A percentile compares a stretch with the other conserved stretches of the same genome.
These are phyloP conservation scores for Erigeron philadelphicus DNA, from an alignment of 140 eudicot species.

Conservation along the genomic window DNA sequence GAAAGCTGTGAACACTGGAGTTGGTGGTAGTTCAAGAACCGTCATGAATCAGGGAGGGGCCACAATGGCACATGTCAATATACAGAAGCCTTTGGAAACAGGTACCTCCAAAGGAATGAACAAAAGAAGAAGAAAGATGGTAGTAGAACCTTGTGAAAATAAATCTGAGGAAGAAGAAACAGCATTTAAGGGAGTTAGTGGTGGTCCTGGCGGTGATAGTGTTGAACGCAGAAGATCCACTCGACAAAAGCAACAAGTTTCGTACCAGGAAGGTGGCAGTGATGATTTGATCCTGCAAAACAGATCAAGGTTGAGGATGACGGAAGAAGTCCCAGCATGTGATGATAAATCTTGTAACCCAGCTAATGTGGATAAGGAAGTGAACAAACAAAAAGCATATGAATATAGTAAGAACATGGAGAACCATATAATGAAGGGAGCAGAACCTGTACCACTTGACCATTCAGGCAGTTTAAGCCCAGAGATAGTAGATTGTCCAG, in stretches of 20 bases:
- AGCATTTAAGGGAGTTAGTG: constrained; percentile 16
- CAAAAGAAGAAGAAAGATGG: constrained; percentile 39
- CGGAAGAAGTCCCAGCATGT: constrained; percentile 19
- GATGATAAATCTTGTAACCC: constrained; percentile 12
- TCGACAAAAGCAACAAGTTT: constrained; percentile 37
- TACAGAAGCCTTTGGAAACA: constrained; percentile 24
- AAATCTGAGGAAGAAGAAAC: constrained; percentile 28
- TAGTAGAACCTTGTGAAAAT: constrained; percentile 24
- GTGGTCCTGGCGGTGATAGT: constrained; percentile 14
- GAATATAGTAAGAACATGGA: constrained; percentile 7
- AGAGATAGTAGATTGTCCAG: constrained; percentile 34
- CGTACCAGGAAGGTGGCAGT: constrained; percentile 37
- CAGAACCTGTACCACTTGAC: constrained; percentile 7
- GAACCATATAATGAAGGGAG: constrained; percentile 16
- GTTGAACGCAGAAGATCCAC: constrained; percentile 31
- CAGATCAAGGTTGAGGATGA: constrained; percentile 26
- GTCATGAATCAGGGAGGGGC: constrained; percentile 25
- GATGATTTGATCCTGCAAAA: constrained; percentile 38
- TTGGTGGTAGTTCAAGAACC: constrained; percentile 28
- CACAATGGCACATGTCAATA: constrained; percentile 22
- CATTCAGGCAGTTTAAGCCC: constrained; percentile 27
- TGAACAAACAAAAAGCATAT: constrained; percentile 14
- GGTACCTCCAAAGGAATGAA: constrained; percentile 29
- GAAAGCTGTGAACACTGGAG: constrained; percentile 22
- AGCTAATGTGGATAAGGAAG: constrained; percentile 16